These are phyloP conservation scores for Pseudonectria buxi DNA, from an alignment of 2,329 filamentous ascomycete species.

Conservation along the genomic window DNA sequence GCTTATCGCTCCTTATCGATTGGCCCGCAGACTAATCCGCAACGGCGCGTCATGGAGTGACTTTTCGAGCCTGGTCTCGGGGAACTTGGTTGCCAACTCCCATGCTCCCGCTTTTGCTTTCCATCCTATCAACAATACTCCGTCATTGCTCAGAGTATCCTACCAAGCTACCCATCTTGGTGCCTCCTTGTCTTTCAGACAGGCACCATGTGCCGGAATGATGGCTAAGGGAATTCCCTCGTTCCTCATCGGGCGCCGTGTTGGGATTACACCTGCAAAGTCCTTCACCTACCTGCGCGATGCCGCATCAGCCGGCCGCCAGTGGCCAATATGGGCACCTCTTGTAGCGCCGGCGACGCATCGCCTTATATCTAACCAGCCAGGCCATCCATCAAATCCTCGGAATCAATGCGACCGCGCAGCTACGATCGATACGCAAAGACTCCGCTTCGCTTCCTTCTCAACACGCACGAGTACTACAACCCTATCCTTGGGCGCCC, in stretches of 20 bases:
- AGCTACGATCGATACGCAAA: slow-evolving; percentile 1
- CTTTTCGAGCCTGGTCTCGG: slow-evolving; percentile 18
- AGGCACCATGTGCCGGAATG: slow-evolving; percentile 33
- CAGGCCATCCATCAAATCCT: slow-evolving; percentile 4
- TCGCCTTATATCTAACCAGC: slow-evolving; percentile 7
- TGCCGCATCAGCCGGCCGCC: slow-evolving; percentile 7
- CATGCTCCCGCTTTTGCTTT: slow-evolving; percentile 1
- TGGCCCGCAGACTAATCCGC: slow-evolving; percentile 17
- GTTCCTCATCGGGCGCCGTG: slow-evolving; percentile 30
- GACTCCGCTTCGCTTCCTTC: slow-evolving; percentile 2
- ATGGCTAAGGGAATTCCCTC: slow-evolving; percentile 35
- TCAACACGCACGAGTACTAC: slow-evolving; percentile 1
- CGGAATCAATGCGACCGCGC: slow-evolving; percentile 1
- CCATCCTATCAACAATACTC: slow-evolving; percentile 2
- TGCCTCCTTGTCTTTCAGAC: slow-evolving; percentile 16
- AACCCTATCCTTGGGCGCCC: slow-evolving; percentile 2
- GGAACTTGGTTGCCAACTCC: slow-evolving; percentile 10
- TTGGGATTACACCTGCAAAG: slow-evolving; percentile 24
- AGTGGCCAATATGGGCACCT: slow-evolving; percentile 7
- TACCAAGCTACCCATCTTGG: slow-evolving; percentile 8
- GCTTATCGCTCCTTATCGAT: slow-evolving; percentile 36
- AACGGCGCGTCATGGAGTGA: slow-evolving; percentile 33
- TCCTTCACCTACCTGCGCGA: slow-evolving; percentile 11
- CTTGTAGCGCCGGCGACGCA: slow-evolving; percentile 4
- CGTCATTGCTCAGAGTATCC: slow-evolving; percentile 4